Conservation (phyloP, 1,284 basidiomycete species). For the Sparassis latifolia region DNA sequence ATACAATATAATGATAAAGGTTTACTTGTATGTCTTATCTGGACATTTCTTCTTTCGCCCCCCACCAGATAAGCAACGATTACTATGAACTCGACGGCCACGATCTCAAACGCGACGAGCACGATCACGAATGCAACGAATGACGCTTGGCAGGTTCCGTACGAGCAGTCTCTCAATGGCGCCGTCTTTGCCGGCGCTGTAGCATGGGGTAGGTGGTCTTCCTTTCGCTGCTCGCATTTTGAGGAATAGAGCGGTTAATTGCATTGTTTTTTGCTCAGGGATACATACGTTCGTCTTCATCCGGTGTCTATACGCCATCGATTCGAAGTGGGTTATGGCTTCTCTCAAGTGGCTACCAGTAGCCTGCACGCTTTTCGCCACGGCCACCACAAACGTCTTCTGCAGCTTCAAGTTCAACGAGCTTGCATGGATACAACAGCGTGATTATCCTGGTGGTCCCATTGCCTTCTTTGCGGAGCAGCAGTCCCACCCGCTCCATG, state of each 20-base stretch:
- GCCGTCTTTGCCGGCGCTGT: neutral
- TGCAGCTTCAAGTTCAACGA: constrained; percentile 1
- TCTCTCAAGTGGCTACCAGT: neutral
- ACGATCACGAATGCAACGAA: no score
- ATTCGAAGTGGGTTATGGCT: neutral
- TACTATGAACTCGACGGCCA: no score
- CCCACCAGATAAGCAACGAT: no score
- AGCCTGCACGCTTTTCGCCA: neutral
- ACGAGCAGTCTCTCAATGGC: neutral
- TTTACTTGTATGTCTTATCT: no score
- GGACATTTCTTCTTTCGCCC: no score
- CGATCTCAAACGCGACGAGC: no score
- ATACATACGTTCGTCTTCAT: neutral
- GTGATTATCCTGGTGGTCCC: neutral
- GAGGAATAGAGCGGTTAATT: neutral
- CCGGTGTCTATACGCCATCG: neutral
- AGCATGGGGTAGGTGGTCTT: neutral
- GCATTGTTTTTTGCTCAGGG: neutral
- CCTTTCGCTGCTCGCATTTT: neutral
- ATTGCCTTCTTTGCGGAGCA: neutral
- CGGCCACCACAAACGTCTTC: neutral
- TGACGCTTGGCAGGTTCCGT: neutral
- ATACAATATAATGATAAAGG: no score
- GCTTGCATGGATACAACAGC: neutral
- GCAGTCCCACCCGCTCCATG: neutral